A percentile compares a stretch with the other conserved stretches of the same genome.
These are phyloP conservation scores for Petunia axillaris DNA, from an alignment of 257 asterid species.

Conservation along the genomic window DNA sequence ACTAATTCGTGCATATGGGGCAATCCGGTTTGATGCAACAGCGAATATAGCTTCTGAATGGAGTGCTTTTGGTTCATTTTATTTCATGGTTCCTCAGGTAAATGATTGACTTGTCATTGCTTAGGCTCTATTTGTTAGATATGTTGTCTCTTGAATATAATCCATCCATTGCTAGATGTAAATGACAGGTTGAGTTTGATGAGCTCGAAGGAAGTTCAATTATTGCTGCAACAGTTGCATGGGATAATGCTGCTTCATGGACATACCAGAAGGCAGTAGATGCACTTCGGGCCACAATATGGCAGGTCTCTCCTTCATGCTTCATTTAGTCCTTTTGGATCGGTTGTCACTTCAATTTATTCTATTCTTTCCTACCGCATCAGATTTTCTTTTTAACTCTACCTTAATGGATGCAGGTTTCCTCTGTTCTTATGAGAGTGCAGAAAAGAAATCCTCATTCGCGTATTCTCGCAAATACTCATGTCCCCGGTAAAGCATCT, in stretches of 20 bases:
- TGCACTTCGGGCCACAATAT: conserved; percentile 69
- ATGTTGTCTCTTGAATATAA: conserved; percentile 19
- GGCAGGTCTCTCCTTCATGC: conserved; percentile 50
- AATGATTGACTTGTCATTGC: neutral
- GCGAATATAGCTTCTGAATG: conserved; percentile 71
- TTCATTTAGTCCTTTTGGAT: neutral
- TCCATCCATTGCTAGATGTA: conserved; percentile 30
- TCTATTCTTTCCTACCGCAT: neutral
- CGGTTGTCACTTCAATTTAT: neutral
- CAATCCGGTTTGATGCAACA: conserved; percentile 80
- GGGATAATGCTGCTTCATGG: conserved; percentile 80
- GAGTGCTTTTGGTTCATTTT: conserved; percentile 88
- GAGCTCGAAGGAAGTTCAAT: conserved; percentile 90
- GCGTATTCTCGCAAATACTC: conserved; percentile 54
- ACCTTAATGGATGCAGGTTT: conserved; percentile 53
- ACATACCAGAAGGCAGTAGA: conserved; percentile 69
- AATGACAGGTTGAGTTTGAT: conserved; percentile 82
- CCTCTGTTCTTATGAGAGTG: conserved; percentile 48
- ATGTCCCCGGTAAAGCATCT: conserved; percentile 65
- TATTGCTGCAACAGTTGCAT: conserved; percentile 89
- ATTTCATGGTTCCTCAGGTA: conserved; percentile 96
- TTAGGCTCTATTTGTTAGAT: neutral
- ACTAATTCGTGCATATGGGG: conserved; percentile 92
- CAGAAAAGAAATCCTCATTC: conserved; percentile 45
- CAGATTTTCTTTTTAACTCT: neutral